Evolutionary conservation across 2,329 filamentous ascomycete species (phyloP), one percentile per base, ranked within the genome.

Genomic region (Trichoderma atrobrunneum): DNA sequence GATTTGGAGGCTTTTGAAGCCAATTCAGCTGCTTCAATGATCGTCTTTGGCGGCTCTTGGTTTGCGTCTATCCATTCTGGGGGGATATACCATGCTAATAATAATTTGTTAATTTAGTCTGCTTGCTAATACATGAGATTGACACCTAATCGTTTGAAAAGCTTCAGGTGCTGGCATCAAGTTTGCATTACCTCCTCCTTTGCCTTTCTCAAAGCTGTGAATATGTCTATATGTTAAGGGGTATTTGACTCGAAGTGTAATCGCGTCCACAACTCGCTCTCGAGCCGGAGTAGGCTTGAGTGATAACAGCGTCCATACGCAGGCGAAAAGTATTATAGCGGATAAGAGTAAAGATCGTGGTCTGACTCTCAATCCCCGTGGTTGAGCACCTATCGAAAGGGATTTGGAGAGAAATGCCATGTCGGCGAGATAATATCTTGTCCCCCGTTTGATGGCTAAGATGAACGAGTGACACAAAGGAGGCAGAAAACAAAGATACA

Each of bases 51-150:
- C n/a, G 70, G 59, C 4, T 63, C 16, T 54, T 72, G 54, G 5
- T 59, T 51, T 7, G 64, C 26, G 63, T 51, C 69, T 8, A 74
- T 30, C 76, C 76, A 77, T 26, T 73, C 73, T 0, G 75, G 73
- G 0, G 76, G 76, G 4, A 77, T 73, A 48, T 75, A 75, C 76
- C 76, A 77, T 5, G 76, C 76, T 77, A 34, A 11, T 28, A 30
- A 16, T 10, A 28, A 3, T 39, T 14, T 67, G 64, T 67, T 56
- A 67, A 34, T 26, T 3, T 8, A 39, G 30, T 26, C 24, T 1
- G 5, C 21, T 28, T 7, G 14, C 18, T 10, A 14, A 32, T 24
- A 51, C 11, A 14, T 5, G 3, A 4, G 28, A n/a, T 12, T 34
- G 21, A 11, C 21, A 11, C 16, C 12, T n/a, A 61, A 36, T 62